Conservation (phyloP, 2,329 filamentous ascomycete genomes). For the Fusarium tuaranense region DNA sequence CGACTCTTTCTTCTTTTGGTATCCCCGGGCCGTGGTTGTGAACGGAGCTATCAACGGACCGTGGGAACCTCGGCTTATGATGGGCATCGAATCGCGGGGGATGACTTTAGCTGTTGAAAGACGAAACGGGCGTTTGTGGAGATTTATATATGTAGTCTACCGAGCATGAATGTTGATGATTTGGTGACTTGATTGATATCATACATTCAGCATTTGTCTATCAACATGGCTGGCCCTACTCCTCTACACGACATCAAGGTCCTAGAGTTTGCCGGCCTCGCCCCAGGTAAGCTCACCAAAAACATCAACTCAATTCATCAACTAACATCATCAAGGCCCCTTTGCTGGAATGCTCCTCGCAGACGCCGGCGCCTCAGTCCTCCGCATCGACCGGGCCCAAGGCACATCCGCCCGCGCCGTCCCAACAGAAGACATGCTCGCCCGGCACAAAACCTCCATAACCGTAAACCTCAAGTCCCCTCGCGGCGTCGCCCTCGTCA, state of each 20-base stretch:
- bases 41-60: not conserved
- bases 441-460: conserved; percentile 84
- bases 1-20: conserved; percentile 1
- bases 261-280: conserved; percentile 70
- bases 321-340: conserved; percentile 67
- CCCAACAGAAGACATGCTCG: conserved; percentile 77
- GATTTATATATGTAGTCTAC: not conserved
- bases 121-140: not conserved
- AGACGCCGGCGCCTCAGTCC: conserved; percentile 88
- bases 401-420: conserved; percentile 54
- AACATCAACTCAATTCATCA: not conserved
- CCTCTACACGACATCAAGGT: conserved; percentile 65
- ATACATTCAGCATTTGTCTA: not conserved
- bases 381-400: conserved; percentile 82
- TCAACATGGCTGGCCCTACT: conserved; percentile 45
- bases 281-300: conserved; percentile 63
- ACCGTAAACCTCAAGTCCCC: conserved; percentile 81
- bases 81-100: conserved; percentile 28
- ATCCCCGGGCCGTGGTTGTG: not conserved
- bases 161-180: not conserved
- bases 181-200: not conserved
- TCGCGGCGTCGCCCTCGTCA: conserved; percentile 73
- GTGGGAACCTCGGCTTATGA: conserved; percentile 39
- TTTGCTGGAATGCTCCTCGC: conserved; percentile 90
- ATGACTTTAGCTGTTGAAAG: not conserved